phyloP scores from a whole-genome alignment of 768 basidiomycete species.

The Strobilomyces dryophilus region DNA sequence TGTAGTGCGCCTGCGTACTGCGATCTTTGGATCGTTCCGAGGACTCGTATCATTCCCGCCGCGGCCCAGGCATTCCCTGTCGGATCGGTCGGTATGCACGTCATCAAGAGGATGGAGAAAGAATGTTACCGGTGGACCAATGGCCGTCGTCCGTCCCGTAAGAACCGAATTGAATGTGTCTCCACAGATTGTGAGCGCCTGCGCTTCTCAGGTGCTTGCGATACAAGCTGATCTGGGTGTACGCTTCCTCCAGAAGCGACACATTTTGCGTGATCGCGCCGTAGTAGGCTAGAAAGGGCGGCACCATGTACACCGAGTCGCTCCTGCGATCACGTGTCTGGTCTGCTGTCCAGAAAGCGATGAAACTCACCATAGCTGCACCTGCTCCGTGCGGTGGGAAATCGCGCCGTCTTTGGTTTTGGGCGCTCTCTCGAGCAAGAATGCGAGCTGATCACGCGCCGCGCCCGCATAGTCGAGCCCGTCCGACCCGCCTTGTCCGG shows the following conservation, averaged over 20 bases:
- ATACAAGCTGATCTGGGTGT: constrained; percentile 71
- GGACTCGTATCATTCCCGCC: constrained; percentile 80
- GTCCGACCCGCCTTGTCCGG: constrained; percentile 32
- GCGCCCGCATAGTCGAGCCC: constrained; percentile 57
- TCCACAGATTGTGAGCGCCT: constrained; percentile 58
- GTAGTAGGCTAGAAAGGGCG: constrained; percentile 85
- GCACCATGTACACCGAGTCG: constrained; percentile 82
- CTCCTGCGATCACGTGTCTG: constrained; percentile 41
- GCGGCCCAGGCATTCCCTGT: constrained; percentile 88
- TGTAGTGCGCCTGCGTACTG: constrained; percentile 46
- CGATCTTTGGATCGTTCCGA: constrained; percentile 67
- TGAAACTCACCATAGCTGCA: constrained; percentile 62
- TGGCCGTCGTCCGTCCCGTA: constrained; percentile 57
- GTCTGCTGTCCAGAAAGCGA: background rate
- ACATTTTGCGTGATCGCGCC: constrained; percentile 58
- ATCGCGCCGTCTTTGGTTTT: constrained; percentile 73
- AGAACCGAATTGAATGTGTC: constrained; percentile 64
- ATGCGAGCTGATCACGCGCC: constrained; percentile 63
- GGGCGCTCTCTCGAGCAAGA: constrained; percentile 52
- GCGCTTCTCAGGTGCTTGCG: constrained; percentile 57
- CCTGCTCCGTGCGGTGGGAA: constrained; percentile 64
- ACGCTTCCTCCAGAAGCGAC: constrained; percentile 57
- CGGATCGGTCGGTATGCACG: background rate
- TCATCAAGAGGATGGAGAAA: background rate
- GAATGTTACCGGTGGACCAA: constrained; percentile 66